Percentiles rank a stretch among this genome's conserved stretches.
phyloP scores from a whole-genome alignment of 2,329 filamentous ascomycete species.

The Neopestalotiopsis clavispora region DNA sequence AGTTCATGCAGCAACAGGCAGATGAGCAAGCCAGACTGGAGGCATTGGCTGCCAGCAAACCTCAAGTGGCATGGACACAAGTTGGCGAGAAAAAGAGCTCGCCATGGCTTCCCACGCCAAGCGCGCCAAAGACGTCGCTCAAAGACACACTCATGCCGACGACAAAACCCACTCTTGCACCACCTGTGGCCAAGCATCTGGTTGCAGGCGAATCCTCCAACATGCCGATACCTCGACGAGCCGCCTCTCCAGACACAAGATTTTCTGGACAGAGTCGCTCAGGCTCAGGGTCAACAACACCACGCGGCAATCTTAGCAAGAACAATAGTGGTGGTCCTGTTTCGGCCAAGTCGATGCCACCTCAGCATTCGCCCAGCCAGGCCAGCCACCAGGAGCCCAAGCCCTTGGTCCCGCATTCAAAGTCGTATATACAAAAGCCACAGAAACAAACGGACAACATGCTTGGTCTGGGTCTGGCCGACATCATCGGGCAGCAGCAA shows the following conservation, averaged over 20 bases:
- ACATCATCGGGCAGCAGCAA: conserved; percentile 88
- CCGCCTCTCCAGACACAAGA: conserved; percentile 66
- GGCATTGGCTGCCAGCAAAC: conserved; percentile 33
- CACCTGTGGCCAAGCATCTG: conserved; percentile 45
- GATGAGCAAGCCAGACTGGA: conserved; percentile 47
- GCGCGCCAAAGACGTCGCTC: conserved; percentile 53
- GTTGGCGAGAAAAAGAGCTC: conserved; percentile 46
- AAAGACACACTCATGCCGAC: conserved; percentile 51
- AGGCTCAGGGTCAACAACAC: conserved; percentile 22
- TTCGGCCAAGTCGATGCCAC: conserved; percentile 2
- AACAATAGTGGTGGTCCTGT: conserved; percentile 21
- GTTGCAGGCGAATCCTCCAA: conserved; percentile 46
- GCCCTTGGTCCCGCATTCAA: conserved; percentile 62
- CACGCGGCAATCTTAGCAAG: conserved; percentile 21
- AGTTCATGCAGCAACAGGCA: conserved; percentile 72
- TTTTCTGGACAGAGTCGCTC: conserved; percentile 60
- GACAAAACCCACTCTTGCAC: conserved; percentile 33
- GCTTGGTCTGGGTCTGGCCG: conserved; percentile 76
- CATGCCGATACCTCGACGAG: conserved; percentile 48
- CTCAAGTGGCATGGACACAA: conserved; percentile 52
- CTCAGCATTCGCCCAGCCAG: conserved; percentile 31
- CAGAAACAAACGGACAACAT: conserved; percentile 65
- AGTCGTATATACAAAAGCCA: conserved; percentile 61
- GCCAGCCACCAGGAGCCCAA: conserved; percentile 37
- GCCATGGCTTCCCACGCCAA: conserved; percentile 70